Evolutionary conservation across 2,329 filamentous ascomycete species (phyloP), one percentile per base, ranked within the genome.

Genomic region (Colletotrichum sp.): DNA sequence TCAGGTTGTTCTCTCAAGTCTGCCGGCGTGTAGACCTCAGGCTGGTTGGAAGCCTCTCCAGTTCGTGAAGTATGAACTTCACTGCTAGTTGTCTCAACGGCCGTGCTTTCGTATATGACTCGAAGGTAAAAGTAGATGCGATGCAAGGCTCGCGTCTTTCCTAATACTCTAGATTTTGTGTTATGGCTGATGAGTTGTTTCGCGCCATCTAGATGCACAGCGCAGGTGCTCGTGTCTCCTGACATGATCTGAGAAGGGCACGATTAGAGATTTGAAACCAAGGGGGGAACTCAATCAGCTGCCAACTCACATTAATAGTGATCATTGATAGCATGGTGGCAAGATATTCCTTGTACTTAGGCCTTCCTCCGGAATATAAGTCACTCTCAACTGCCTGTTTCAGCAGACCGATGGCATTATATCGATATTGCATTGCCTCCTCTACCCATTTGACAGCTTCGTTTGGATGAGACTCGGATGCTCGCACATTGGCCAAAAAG

Each of bases 291-390:
- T 12, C n/a, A 13, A 9, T 4, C 6, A 47, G 6, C 43, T 47
- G n/a, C 12, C n/a, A 16, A 47, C 66, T 51, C 54, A 78, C 78
- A 51, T 80, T 80, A 5, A 80, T 80, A 0, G 78, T 76, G 16
- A 80, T 77, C 78, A 80, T 80, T 3, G 78, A 80, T 29, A 80
- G 12, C 77, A 79, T 80, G 2, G 78, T 79, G 1, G 79, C 79
- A 2, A 80, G 62, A 24, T 78, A 78, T 18, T 80, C 79, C n/a
- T 80, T 80, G 27, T 80, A 80, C 34, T 77, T 79, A 5, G 78
- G 78, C 18, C 34, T 63, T 8, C 65, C 62, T 3, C 65, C 33
- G 0, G 67, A 31, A 11, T 75, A 69, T 3, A 78, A 12, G 9
- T 69, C 66, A 13, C 38, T 69, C 58, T 78, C 75, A 2, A 80